A percentile compares a stretch with the other conserved stretches of the same genome.
These are phyloP conservation scores for Ganoderma resinaceum DNA, from an alignment of 1,284 basidiomycete genomes.

Conservation along the genomic window DNA sequence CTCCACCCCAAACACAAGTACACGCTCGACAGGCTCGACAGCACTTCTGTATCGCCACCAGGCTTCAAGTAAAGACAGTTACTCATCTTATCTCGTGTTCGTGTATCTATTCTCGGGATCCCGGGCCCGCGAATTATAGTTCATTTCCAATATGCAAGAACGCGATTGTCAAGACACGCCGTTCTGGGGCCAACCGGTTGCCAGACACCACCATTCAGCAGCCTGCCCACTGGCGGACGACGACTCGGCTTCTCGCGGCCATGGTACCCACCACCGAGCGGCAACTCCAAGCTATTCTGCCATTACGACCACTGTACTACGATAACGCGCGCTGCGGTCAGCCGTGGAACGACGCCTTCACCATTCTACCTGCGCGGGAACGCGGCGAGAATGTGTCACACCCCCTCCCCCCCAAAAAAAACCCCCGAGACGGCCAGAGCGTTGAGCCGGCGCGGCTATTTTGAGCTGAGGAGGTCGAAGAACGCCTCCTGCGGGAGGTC, in stretches of 20 bases:
- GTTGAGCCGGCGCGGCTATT: constrained; percentile 23
- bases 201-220: background rate
- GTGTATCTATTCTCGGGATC: background rate
- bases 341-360: background rate
- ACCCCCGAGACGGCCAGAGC: background rate
- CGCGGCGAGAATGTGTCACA: background rate
- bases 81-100: background rate
- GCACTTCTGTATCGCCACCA: background rate
- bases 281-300: background rate
- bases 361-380: background rate
- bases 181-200: background rate
- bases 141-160: background rate
- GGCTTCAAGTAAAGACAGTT: background rate
- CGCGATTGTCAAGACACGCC: background rate
- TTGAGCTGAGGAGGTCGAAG: constrained; percentile 80
- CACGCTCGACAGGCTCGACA: background rate
- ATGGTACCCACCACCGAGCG: constrained; percentile 2
- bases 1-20: background rate
- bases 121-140: background rate
- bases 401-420: background rate
- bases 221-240: background rate
- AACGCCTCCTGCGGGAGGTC: constrained; percentile 93
- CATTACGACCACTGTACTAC: constrained; percentile 1
- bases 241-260: background rate
- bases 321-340: constrained; percentile 1